A percentile compares a stretch with the other conserved stretches of the same genome.
Conservation (phyloP, 805 yeast genomes). For the Ogataea wickerhamii region DNA sequence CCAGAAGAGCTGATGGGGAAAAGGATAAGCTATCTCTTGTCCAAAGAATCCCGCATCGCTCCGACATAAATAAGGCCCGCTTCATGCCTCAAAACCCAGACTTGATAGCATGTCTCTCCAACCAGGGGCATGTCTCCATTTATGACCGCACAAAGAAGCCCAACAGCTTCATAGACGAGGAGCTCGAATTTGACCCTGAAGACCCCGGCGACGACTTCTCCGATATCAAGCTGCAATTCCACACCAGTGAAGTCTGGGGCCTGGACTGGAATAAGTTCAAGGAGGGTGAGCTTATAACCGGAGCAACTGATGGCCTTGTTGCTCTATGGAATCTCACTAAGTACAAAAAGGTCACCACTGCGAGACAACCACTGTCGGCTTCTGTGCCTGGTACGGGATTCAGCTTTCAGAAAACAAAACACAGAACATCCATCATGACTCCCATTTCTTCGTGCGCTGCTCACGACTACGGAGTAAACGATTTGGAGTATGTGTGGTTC, state of each 20-base stretch:
- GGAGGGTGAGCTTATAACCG: constrained; percentile 59
- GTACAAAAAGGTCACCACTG: constrained; percentile 22
- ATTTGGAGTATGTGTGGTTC: constrained; percentile 61
- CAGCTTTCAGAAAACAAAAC: constrained; percentile 10
- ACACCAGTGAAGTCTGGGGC: constrained; percentile 60
- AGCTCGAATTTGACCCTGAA: constrained; percentile 9
- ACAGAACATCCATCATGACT: constrained; percentile 10
- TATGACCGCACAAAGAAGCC: constrained; percentile 86
- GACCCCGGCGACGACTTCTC: constrained; percentile 18
- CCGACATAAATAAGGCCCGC: constrained; percentile 70
- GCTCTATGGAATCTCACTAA: constrained; percentile 64
- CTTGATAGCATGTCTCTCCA: constrained; percentile 66
- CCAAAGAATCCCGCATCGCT: constrained; percentile 64
- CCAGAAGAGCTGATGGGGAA: constrained; percentile 9
- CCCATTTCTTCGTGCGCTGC: constrained; percentile 24
- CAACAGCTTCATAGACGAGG: constrained; percentile 35
- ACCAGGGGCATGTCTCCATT: constrained; percentile 59
- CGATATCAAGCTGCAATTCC: constrained; percentile 27
- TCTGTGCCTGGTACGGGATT: constrained; percentile 2
- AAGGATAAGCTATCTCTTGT: constrained; percentile 18
- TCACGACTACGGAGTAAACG: constrained; percentile 59
- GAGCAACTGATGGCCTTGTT: constrained; percentile 60
- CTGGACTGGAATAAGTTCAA: constrained; percentile 66
- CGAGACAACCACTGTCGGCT: constrained; percentile 15
- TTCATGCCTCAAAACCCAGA: constrained; percentile 87